phyloP scores from a whole-genome alignment of 768 basidiomycete species.

The Collybia mongolica region DNA sequence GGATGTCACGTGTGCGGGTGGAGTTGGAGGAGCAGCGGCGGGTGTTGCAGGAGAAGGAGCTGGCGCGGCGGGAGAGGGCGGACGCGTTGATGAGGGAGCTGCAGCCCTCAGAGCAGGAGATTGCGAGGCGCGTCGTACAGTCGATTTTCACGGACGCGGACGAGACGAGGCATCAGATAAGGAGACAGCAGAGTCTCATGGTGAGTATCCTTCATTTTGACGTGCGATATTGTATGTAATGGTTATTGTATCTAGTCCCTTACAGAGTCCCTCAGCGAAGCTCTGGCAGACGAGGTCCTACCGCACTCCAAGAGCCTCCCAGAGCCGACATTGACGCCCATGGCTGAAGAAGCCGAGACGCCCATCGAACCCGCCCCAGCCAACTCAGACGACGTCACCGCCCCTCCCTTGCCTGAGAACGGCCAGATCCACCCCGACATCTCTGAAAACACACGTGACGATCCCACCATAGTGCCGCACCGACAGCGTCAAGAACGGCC shows the following conservation, averaged over 20 bases:
- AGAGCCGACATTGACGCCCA: slow-evolving; percentile 30
- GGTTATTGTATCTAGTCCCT: slow-evolving; percentile 40
- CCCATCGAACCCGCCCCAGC: slow-evolving; percentile 9
- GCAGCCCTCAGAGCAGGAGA: slow-evolving; percentile 58
- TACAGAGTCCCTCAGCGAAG: slow-evolving; percentile 53
- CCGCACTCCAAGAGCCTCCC: slow-evolving; percentile 32
- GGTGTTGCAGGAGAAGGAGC: slow-evolving; percentile 58
- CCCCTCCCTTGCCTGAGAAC: not conserved
- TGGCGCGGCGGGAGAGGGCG: slow-evolving; percentile 47
- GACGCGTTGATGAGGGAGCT: slow-evolving; percentile 58
- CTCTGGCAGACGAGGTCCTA: slow-evolving; percentile 46
- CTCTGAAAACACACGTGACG: slow-evolving; percentile 2
- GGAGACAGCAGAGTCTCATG: slow-evolving; percentile 56
- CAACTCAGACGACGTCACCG: slow-evolving; percentile 4
- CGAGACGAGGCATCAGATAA: slow-evolving; percentile 45
- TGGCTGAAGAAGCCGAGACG: slow-evolving; percentile 28
- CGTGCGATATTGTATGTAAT: no score
- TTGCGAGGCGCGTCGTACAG: slow-evolving; percentile 66
- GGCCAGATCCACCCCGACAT: not conserved
- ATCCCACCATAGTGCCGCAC: slow-evolving; percentile 11
- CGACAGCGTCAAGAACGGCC: slow-evolving; percentile 45
- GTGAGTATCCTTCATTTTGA: slow-evolving; percentile 37
- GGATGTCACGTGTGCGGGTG: slow-evolving; percentile 50
- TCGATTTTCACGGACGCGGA: slow-evolving; percentile 60
- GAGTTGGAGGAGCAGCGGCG: slow-evolving; percentile 65